Evolutionary conservation across 2,329 filamentous ascomycete genomes (phyloP), one percentile per base, ranked within the genome.

Genomic region (Microcyclospora tardicrescens): DNA sequence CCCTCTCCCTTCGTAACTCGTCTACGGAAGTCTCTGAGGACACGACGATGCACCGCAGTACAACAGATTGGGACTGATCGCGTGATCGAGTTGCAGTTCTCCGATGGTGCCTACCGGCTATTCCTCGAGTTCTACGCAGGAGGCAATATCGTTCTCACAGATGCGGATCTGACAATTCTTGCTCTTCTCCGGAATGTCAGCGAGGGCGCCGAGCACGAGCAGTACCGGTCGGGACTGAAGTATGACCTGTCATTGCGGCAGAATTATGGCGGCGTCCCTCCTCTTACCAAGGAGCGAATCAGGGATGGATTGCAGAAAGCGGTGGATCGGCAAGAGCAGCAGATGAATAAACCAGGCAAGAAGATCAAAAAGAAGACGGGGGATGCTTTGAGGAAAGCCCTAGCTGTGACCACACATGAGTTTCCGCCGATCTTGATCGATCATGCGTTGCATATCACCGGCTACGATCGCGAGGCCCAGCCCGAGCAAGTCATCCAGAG

Each of bases 91-190:
- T 77, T 98, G 38, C 74, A 82, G 52, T 95, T 98, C 58, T 93
- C 84, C 51, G 86, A 96, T 66, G 91, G 91, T 10, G 72, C 79
- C 50, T 95, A 93, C 57, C 73, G 81, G 32, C 61, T 98, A 15
- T 95, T 85, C 57, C 67, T 98, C 19, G 91, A 98, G 63, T 98
- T 98, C 65, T 98, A 94, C 58, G 89, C 91, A 1, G 83, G 84
- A 37, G 91, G 91, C 34, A 98, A 98, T 57, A 80, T 98, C 43
- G 84, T 98, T 44, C 69, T 98, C 38, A 94, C 91, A 2, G 86
- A 96, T 56, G 73, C 71, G 36, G 79, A 93, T 16, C 67, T 87
- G 37, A 91, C 81, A 45, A 87, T 96, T 39, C 60, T 96, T 28
- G 77, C 82, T 0, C 64, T 98, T 14, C 67, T 91, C 49, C 77